Percentiles rank a stretch among this genome's conserved stretches.
Evolutionary conservation across 2,329 filamentous ascomycete genomes (phyloP).

Genomic region (Alternaria incomplexa): DNA sequence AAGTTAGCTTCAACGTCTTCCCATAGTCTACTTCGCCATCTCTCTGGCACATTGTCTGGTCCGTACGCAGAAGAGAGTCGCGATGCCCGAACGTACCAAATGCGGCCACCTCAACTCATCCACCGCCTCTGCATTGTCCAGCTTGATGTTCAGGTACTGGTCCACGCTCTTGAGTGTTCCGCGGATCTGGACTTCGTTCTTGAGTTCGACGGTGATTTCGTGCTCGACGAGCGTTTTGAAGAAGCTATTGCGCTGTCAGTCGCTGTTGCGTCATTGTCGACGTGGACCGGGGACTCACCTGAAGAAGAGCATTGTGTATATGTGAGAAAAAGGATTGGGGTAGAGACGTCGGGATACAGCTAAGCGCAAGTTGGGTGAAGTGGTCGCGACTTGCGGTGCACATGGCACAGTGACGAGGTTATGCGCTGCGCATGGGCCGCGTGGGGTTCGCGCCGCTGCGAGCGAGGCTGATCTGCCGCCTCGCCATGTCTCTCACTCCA

Average conservation of each 20-base stretch:
- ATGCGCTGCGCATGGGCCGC: slow-evolving; percentile 21
- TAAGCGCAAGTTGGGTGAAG: not conserved
- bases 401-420: slow-evolving; percentile 10
- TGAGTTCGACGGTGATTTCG: slow-evolving; percentile 97
- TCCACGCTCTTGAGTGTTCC: slow-evolving; percentile 96
- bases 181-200: slow-evolving; percentile 97
- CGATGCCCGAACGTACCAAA: slow-evolving; percentile 61
- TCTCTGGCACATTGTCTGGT: not conserved
- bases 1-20: not conserved
- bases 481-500: slow-evolving; percentile 14
- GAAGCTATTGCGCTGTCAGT: slow-evolving; percentile 60
- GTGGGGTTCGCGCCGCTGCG: slow-evolving; percentile 22
- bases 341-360: not conserved
- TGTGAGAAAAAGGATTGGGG: no score
- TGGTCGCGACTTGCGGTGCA: slow-evolving; percentile 2
- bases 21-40: not conserved
- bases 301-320: slow-evolving; percentile 58
- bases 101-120: slow-evolving; percentile 96
- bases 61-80: not conserved
- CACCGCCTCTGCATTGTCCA: slow-evolving; percentile 91
- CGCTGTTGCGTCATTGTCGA: not conserved
- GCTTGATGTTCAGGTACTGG: slow-evolving; percentile 98
- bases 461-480: slow-evolving; percentile 25
- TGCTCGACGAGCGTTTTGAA: slow-evolving; percentile 99
- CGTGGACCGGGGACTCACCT: slow-evolving; percentile 47